Evolutionary conservation across 768 basidiomycete species (phyloP).

Genomic region (Lactarius hengduanensis): DNA sequence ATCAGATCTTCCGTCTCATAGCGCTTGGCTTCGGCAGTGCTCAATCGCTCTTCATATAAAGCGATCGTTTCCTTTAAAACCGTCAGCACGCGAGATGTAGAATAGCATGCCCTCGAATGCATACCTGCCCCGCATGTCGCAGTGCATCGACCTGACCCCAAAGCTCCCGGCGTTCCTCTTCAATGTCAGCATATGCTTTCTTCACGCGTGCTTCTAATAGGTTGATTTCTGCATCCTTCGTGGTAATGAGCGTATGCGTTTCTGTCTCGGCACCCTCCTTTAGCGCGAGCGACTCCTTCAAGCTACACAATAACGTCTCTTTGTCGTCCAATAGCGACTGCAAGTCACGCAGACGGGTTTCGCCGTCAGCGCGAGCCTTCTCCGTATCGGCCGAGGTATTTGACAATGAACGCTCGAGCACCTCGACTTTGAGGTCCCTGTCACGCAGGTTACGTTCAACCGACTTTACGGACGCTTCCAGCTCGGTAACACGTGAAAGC

Average conservation of each 20-base stretch:
- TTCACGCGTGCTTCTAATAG: constrained; percentile 50
- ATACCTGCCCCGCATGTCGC: constrained; percentile 82
- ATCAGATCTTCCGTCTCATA: constrained; percentile 77
- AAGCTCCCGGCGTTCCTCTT: constrained; percentile 65
- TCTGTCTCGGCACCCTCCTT: constrained; percentile 53
- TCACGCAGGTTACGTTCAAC: constrained; percentile 46
- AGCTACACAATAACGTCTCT: constrained; percentile 43
- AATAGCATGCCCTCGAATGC: constrained; percentile 22
- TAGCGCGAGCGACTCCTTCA: constrained; percentile 53
- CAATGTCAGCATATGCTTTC: constrained; percentile 46
- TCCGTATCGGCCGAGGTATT: constrained; percentile 44
- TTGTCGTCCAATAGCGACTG: constrained; percentile 47
- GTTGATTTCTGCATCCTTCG: constrained; percentile 61
- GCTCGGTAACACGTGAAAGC: constrained; percentile 39
- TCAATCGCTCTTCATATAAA: constrained; percentile 87
- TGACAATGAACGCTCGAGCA: constrained; percentile 46
- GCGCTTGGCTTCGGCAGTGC: constrained; percentile 61
- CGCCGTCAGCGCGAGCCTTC: constrained; percentile 46
- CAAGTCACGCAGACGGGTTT: constrained; percentile 43
- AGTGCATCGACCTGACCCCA: constrained; percentile 78
- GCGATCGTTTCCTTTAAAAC: constrained; percentile 81
- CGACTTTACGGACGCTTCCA: constrained; percentile 44
- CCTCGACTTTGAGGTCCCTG: constrained; percentile 45
- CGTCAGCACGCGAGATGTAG: constrained; percentile 11
- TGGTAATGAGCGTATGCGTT: constrained; percentile 48